These are phyloP conservation scores for Candida ipomoeae DNA, from an alignment of 805 yeast genomes.

Conservation along the genomic window DNA sequence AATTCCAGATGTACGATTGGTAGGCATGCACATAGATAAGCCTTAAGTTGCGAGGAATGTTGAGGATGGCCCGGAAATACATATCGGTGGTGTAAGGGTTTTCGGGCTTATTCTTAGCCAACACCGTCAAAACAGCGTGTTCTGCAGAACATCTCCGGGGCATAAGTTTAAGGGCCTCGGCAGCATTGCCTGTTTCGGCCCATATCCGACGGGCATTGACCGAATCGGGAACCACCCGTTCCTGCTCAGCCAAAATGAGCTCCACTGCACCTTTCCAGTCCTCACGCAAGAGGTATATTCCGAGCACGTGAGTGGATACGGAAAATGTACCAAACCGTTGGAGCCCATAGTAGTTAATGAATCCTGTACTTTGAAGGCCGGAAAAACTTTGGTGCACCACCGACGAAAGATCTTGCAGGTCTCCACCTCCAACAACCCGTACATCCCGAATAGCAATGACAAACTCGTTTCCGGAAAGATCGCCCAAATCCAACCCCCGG, in stretches of 20 bases:
- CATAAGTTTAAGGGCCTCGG: constrained; percentile 64
- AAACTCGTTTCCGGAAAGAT: constrained; percentile 84
- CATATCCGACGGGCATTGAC: constrained; percentile 78
- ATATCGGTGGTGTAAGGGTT: constrained; percentile 45
- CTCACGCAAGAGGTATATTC: constrained; percentile 62
- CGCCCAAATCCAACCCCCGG: constrained; percentile 68
- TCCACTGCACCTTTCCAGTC: constrained; percentile 82
- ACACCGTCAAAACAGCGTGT: constrained; percentile 57
- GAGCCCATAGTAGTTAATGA: constrained; percentile 95
- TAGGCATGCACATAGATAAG: constrained; percentile 97
- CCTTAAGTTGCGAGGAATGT: constrained; percentile 86
- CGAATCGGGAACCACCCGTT: constrained; percentile 76
- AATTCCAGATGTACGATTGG: constrained; percentile 94
- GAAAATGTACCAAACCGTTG: constrained; percentile 97
- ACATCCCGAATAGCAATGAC: constrained; percentile 79
- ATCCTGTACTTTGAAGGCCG: constrained; percentile 65
- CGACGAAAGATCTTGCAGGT: constrained; percentile 32
- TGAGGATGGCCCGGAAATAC: constrained; percentile 77
- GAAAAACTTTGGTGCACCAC: constrained; percentile 50
- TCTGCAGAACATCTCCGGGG: constrained; percentile 90
- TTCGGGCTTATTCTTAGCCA: constrained; percentile 48
- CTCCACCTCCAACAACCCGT: constrained; percentile 17
- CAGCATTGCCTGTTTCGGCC: constrained; percentile 68
- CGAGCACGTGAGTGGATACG: constrained; percentile 83
- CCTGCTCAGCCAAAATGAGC: constrained; percentile 79